A percentile compares a stretch with the other conserved stretches of the same genome.
Conservation (phyloP, 2,329 filamentous ascomycete genomes). For the Pseudogymnoascus sp. region DNA sequence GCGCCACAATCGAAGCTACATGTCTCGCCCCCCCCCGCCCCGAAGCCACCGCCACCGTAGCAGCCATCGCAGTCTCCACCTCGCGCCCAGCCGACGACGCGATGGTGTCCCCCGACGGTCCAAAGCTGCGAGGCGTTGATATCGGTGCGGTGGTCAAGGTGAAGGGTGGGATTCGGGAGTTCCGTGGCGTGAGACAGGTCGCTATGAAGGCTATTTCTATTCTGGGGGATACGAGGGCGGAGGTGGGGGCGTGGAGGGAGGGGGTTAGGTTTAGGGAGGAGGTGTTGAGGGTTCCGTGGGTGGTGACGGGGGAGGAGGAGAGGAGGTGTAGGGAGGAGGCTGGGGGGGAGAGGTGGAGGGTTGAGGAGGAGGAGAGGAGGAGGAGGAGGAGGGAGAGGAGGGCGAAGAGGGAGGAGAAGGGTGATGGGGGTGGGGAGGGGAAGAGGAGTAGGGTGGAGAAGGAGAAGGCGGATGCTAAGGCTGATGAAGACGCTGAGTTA, state of each 20-base stretch:
- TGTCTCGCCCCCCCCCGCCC: constrained; percentile 16
- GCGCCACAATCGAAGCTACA: constrained; percentile 43
- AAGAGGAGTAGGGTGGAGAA: constrained; percentile 20
- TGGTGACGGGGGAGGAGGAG: constrained; percentile 40
- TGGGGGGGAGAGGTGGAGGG: constrained; percentile 11
- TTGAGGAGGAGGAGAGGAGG: constrained; percentile 12
- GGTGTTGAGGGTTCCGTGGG: constrained; percentile 46
- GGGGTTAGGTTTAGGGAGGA: constrained; percentile 39
- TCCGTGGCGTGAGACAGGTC: constrained; percentile 42
- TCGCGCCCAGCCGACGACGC: constrained; percentile 23
- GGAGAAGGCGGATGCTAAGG: constrained; percentile 5
- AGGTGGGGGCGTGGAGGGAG: constrained; percentile 52
- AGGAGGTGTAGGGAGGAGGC: constrained; percentile 33
- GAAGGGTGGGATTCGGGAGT: constrained; percentile 43
- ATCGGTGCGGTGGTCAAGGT: constrained; percentile 49
- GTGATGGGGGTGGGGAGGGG: constrained; percentile 16
- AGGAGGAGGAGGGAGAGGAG: constrained; percentile 15
- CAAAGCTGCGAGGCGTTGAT: constrained; percentile 30
- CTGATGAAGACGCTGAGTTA: constrained; percentile 1
- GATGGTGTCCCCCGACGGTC: constrained; percentile 32
- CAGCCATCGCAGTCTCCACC: not conserved
- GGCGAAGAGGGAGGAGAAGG: constrained; percentile 23
- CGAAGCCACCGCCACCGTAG: not conserved
- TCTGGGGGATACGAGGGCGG: constrained; percentile 44
- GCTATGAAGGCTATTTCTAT: constrained; percentile 41